A percentile compares a stretch with the other conserved stretches of the same genome.
phyloP scores from a whole-genome alignment of 148 eudicot genomes.

The Heliosperma pusillum region DNA sequence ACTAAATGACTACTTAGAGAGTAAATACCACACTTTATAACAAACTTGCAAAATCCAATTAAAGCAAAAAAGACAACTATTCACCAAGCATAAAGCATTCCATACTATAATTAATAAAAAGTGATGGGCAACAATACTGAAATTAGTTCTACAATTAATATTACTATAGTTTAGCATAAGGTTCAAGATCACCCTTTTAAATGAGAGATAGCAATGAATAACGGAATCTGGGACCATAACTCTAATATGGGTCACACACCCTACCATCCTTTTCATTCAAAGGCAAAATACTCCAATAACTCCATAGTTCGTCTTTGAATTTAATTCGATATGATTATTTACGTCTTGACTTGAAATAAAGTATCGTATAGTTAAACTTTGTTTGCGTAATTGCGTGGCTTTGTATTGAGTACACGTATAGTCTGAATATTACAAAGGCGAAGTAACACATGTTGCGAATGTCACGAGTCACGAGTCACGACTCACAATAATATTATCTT shows the following conservation, averaged over 20 bases:
- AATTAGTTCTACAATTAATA: slow-evolving; percentile 13
- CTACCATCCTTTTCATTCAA: neutral
- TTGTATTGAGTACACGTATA: too few relatives aligned
- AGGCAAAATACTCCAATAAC: slow-evolving; percentile 1
- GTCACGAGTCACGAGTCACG: too few relatives aligned
- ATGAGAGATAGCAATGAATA: slow-evolving; percentile 16
- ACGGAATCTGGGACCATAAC: slow-evolving; percentile 14
- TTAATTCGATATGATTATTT: too few relatives aligned
- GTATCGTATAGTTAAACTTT: too few relatives aligned
- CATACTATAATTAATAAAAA: neutral
- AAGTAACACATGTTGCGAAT: too few relatives aligned
- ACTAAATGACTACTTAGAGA: neutral
- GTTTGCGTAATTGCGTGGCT: too few relatives aligned
- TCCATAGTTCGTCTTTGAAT: neutral
- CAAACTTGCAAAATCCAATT: neutral
- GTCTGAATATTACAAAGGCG: too few relatives aligned
- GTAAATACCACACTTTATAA: neutral
- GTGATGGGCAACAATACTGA: neutral
- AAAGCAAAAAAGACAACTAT: neutral
- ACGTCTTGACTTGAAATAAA: too few relatives aligned
- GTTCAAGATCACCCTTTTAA: neutral
- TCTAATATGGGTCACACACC: neutral
- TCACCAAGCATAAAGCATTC: neutral
- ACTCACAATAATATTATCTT: too few relatives aligned
- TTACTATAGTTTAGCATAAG: slow-evolving; percentile 13